Evolutionary conservation across 2,329 filamentous ascomycete species (phyloP), one percentile per base, ranked within the genome.

Genomic region (Alternaria consortialis): DNA sequence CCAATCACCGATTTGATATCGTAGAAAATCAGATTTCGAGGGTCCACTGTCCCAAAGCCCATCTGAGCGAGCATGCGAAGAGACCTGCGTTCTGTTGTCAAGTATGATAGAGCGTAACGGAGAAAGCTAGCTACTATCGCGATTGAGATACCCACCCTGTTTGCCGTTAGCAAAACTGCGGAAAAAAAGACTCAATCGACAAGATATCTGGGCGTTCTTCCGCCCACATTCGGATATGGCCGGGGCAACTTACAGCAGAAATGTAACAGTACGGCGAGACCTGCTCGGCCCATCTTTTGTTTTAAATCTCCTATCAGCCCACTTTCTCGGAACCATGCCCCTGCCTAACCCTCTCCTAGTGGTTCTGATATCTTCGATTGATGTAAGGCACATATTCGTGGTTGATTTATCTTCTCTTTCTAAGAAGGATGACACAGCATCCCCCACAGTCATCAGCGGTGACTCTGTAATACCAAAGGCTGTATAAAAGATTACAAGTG

Each of bases 391-490:
- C 60, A 66, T 66, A 27, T 60, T 46, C 27, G 42, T 60, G 4
- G 66, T 66, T 1, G 54, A 58, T 13, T 46, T 5, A 20, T 72
- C 69, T 6, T 42, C 25, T 13, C 37, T 53, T 6, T 63, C 46
- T 3, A 72, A 42, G 25, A 74, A 73, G 1, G 69, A 68, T 9
- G 66, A 60, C 0, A 72, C 53, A 1, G 69, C 71, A 47, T 74
- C 71, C 11, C 70, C 71, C 50, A 72, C 67, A 0, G 66, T 70
- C 23, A 71, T 60, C 2, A 74, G 56, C 2, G 71, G 70, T 5
- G 70, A 63, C 6, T 68, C 68, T 12, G 51, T 50, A 7, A 64
- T 53, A 3, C 50, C 8, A 15, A 66, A 65, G 11, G 63, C 62
- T 2, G 62, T 51, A 17, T 56, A 63, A 9, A 71, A 64, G 20